A percentile compares a stretch with the other conserved stretches of the same genome.
These are phyloP conservation scores for Ceratobasidium sp. DNA, from an alignment of 1,284 basidiomycete species.

Conservation along the genomic window DNA sequence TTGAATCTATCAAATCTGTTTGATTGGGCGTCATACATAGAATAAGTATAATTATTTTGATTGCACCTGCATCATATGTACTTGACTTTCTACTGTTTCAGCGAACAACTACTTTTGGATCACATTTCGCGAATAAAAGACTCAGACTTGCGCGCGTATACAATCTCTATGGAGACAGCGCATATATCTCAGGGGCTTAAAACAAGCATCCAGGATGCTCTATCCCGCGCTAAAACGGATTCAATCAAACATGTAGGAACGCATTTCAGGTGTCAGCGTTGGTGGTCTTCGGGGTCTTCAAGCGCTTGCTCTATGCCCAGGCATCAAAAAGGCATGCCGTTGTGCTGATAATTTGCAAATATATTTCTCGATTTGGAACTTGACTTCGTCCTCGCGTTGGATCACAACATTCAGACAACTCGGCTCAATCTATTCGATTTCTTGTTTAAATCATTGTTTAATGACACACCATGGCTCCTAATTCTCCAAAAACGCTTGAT, in stretches of 20 bases:
- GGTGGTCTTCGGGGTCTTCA: background rate
- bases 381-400: background rate
- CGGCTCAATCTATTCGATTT: background rate
- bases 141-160: too few species aligned
- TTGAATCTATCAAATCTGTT: too few species aligned
- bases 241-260: background rate
- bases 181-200: too few species aligned
- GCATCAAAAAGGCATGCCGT: background rate
- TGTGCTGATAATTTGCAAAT: slow-evolving; percentile 7
- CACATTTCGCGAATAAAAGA: too few species aligned
- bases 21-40: too few species aligned
- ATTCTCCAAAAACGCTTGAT: background rate
- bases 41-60: too few species aligned
- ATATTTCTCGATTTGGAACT: slow-evolving; percentile 17
- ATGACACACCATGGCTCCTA: slow-evolving; percentile 22
- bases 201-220: too few species aligned
- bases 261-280: background rate
- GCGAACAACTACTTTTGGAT: too few species aligned
- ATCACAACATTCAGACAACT: background rate
- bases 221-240: too few species aligned
- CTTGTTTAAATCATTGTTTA: slow-evolving; percentile 11
- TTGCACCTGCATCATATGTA: too few species aligned
- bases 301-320: slow-evolving; percentile 17
- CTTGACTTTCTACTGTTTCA: too few species aligned
- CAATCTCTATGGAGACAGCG: too few species aligned